A percentile compares a stretch with the other conserved stretches of the same genome.
Evolutionary conservation across 2,329 filamentous ascomycete species (phyloP).

Genomic region (Dactylellina drechsleri): DNA sequence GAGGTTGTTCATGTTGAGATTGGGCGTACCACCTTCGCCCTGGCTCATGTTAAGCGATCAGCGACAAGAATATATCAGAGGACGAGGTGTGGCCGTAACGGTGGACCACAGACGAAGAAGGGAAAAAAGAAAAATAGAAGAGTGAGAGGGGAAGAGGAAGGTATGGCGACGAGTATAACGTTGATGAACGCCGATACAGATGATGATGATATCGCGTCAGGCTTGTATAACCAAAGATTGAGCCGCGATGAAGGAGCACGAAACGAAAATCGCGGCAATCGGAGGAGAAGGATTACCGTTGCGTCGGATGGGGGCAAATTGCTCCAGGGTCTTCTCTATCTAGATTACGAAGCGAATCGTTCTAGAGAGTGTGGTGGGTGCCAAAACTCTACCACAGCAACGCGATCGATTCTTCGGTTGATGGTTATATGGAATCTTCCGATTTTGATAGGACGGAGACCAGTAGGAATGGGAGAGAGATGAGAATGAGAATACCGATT

Average conservation of each 20-base stretch:
- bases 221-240: not conserved
- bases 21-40: constrained; percentile 54
- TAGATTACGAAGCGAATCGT: constrained; percentile 55
- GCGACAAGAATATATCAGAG: not conserved
- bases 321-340: constrained; percentile 40
- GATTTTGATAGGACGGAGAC: too few species aligned
- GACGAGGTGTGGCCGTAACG: not conserved
- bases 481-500: not conserved
- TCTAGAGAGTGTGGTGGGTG: constrained; percentile 31
- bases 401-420: constrained; percentile 19
- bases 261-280: not conserved
- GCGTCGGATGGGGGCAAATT: not conserved
- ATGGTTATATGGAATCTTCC: too few species aligned
- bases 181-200: too few species aligned
- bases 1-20: constrained; percentile 55
- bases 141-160: too few species aligned
- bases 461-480: not conserved
- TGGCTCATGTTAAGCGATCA: constrained; percentile 55
- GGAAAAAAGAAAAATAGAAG: not conserved
- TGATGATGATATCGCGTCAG: not conserved
- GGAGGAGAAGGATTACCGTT: constrained; percentile 8
- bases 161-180: too few species aligned
- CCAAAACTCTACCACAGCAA: constrained; percentile 4
- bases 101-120: not conserved
- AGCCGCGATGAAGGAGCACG: not conserved